Conservation (phyloP, 257 asterid genomes). For the Primulina huaijiensis region DNA sequence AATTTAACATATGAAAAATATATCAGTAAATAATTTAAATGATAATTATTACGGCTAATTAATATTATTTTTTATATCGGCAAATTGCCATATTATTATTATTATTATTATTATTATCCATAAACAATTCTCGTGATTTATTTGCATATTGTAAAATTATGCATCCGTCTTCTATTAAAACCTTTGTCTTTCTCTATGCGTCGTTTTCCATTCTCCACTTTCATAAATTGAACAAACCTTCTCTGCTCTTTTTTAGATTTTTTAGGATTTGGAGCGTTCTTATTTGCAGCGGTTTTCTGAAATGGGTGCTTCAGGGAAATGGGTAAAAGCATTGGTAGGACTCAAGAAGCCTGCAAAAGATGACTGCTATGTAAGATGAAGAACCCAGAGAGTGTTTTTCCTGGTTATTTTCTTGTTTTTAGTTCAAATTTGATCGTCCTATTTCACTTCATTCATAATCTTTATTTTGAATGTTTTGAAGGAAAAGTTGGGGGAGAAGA, state of each 20-base stretch:
- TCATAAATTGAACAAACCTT: not conserved
- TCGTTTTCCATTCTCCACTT: not conserved
- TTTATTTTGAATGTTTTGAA: slow-evolving; percentile 1
- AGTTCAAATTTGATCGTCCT: too few species aligned
- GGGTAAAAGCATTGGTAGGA: slow-evolving; percentile 84
- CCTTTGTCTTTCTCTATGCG: not conserved
- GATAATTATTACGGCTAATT: too few species aligned
- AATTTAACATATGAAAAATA: too few species aligned
- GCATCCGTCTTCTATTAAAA: not conserved
- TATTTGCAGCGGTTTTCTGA: slow-evolving; percentile 13
- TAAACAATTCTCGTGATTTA: not conserved
- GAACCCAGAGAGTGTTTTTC: not conserved
- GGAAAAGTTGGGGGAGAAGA: slow-evolving; percentile 66
- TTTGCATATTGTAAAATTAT: too few species aligned
- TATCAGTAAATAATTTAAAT: too few species aligned
- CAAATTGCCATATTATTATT: too few species aligned
- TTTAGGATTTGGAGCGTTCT: slow-evolving; percentile 17
- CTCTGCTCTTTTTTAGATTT: not conserved
- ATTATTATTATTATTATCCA: too few species aligned
- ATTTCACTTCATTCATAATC: not conserved
- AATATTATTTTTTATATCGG: too few species aligned
- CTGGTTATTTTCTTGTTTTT: not conserved
- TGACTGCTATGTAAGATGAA: slow-evolving; percentile 51
- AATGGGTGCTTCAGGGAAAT: slow-evolving; percentile 91
- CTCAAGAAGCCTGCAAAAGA: slow-evolving; percentile 74